Base-by-base conservation (phyloP, 768 basidiomycete genomes). In the Russula emetica region DNA sequence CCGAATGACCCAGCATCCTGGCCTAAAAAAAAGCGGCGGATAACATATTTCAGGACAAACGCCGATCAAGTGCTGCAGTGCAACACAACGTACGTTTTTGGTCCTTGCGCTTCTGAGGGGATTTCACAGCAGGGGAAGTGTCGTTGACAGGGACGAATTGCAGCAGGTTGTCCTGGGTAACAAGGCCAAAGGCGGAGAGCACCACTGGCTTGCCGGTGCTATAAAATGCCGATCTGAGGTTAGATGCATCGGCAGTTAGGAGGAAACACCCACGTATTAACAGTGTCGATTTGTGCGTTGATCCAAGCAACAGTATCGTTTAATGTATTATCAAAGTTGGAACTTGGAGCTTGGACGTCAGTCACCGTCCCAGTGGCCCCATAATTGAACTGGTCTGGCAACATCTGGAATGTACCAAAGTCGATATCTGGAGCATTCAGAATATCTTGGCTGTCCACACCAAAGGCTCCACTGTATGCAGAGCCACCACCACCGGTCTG, bases 381-480 rank as follows among this genome's bases (percentile, higher is more conserved):
- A 68, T 77, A 77, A 51, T 63, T 63, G 51, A 70, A 69, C 69
- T 77, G 75, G 59, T 78, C 77, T 13, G 77, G 77, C 69, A 76
- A 75, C 51, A 76, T 55, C 69, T 77, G 77, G 72, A 78, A 77
- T 45, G 75, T 71, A 44, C 70, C 71, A 47, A 76, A 75, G 60
- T 72, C 75, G 57, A 78, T 75, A 34, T 58, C 56, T n/a, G 74
- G 74, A 53, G 67, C 68, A 61, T 69, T 71, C 13, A 73, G 26
- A 63, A 78, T 74, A 54, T 78, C 77, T 66, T 76, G 71, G 1
- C 73, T 72, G 65, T 78, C 77, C 13, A 78, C 75, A 24, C 75
- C 75, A 38, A 68, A 71, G 1, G 70, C 70, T 28, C 77, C 77
- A 58, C 76, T 73, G 57, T 76, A 75, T 7, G 75, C 68, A 40